phyloP scores from a whole-genome alignment of 441 rosid species.

The Syzygium malaccense region DNA sequence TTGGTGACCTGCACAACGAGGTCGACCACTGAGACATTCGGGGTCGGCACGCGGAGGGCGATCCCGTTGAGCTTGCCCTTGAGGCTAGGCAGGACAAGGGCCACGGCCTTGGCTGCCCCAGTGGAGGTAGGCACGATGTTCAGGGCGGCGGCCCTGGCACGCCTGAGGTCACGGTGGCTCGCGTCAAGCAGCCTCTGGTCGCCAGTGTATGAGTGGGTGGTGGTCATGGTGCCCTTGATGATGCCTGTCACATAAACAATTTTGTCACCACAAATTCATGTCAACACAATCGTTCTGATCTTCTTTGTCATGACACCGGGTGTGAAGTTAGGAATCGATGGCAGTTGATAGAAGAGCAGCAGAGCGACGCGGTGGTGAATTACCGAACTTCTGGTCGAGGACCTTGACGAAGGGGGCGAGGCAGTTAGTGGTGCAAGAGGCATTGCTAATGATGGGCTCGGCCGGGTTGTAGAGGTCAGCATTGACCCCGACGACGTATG shows the following conservation, averaged over 20 bases:
- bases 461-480: slow-evolving; percentile 60
- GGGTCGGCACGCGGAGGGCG: slow-evolving; percentile 95
- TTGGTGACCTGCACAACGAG: slow-evolving; percentile 87
- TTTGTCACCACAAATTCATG: neutral
- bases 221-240: slow-evolving; percentile 95
- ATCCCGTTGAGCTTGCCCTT: slow-evolving; percentile 95
- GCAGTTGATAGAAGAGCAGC: neutral
- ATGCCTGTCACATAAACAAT: slow-evolving; percentile 39
- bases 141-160: slow-evolving; percentile 92
- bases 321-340: neutral
- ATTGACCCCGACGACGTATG: slow-evolving; percentile 92
- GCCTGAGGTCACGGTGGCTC: slow-evolving; percentile 90
- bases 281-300: neutral
- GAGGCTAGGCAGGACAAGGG: slow-evolving; percentile 83
- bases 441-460: slow-evolving; percentile 92
- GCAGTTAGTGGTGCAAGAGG: slow-evolving; percentile 97
- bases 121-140: slow-evolving; percentile 95
- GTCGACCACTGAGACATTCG: slow-evolving; percentile 91
- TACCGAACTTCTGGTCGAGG: slow-evolving; percentile 94
- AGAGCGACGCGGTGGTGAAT: neutral
- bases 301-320: neutral
- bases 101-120: slow-evolving; percentile 96
- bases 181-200: slow-evolving; percentile 95
- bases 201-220: slow-evolving; percentile 95
- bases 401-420: slow-evolving; percentile 98